phyloP scores from a whole-genome alignment of 805 yeast species.

The Ogataea dorogensis region DNA sequence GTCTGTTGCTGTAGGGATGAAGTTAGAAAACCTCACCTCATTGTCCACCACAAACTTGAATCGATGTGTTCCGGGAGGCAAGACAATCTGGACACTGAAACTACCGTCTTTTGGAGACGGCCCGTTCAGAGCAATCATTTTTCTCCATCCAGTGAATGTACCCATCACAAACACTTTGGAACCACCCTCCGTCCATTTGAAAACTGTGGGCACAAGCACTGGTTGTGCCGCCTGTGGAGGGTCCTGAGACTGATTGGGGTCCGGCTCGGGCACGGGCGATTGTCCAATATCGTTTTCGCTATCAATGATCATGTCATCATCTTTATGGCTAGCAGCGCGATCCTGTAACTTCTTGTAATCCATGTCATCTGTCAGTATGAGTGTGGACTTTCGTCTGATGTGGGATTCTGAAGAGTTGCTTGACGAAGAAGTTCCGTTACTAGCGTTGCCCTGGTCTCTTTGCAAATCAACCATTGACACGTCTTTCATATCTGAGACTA shows the following conservation, averaged over 20 bases:
- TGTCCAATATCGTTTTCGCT: constrained; percentile 30
- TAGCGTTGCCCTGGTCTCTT: constrained; percentile 11
- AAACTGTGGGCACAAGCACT: constrained; percentile 52
- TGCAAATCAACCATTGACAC: constrained; percentile 37
- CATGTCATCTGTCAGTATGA: constrained; percentile 67
- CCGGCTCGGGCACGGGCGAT: constrained; percentile 11
- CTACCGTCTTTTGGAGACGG: constrained; percentile 48
- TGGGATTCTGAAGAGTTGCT: constrained; percentile 2
- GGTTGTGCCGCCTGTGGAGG: constrained; percentile 23
- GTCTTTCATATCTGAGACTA: constrained; percentile 26
- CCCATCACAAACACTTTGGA: constrained; percentile 94
- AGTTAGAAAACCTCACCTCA: constrained; percentile 84
- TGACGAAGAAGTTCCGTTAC: constrained; percentile 4
- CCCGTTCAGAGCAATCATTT: constrained; percentile 83
- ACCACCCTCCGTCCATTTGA: constrained; percentile 97
- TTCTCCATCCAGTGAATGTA: constrained; percentile 96
- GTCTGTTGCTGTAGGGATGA: constrained; percentile 94
- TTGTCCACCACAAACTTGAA: constrained; percentile 93
- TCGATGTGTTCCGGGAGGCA: constrained; percentile 90
- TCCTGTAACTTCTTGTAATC: constrained; percentile 53
- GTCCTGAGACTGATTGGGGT: constrained; percentile 12
- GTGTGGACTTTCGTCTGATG: constrained; percentile 62
- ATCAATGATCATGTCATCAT: constrained; percentile 30
- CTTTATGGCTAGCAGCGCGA: constrained; percentile 32
- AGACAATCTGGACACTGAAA: constrained; percentile 66